A percentile compares a stretch with the other conserved stretches of the same genome.
These are phyloP conservation scores for Nakazawaea anatomiae DNA, from an alignment of 805 yeast species.

Conservation along the genomic window DNA sequence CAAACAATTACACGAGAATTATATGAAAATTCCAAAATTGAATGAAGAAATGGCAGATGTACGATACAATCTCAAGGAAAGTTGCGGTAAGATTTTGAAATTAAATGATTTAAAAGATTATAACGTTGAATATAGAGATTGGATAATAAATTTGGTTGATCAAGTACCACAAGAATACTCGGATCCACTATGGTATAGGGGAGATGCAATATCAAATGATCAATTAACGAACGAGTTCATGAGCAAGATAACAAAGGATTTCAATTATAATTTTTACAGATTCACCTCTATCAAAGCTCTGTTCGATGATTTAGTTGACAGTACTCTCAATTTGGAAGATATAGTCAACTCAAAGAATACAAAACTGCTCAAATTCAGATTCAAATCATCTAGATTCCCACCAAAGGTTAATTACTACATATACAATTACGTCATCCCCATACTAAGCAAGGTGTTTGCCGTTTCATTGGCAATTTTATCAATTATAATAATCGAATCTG, in stretches of 20 bases:
- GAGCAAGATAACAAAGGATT: slow-evolving; percentile 42
- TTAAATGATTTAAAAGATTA: slow-evolving; percentile 41
- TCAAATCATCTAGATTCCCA: slow-evolving; percentile 20
- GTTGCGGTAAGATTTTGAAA: slow-evolving; percentile 51
- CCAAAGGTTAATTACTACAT: slow-evolving; percentile 37
- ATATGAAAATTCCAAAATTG: slow-evolving; percentile 48
- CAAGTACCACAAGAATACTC: slow-evolving; percentile 38
- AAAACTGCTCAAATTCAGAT: slow-evolving; percentile 25
- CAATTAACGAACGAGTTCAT: slow-evolving; percentile 38
- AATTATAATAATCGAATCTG: slow-evolving; percentile 61
- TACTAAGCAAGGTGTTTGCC: slow-evolving; percentile 36
- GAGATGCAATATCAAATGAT: slow-evolving; percentile 18
- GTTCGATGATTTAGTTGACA: slow-evolving; percentile 42
- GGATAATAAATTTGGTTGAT: slow-evolving; percentile 57
- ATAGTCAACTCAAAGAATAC: slow-evolving; percentile 35
- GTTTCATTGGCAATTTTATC: slow-evolving; percentile 38
- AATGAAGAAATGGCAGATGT: slow-evolving; percentile 63
- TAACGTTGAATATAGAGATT: slow-evolving; percentile 44
- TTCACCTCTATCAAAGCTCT: slow-evolving; percentile 51
- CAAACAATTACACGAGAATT: slow-evolving; percentile 17
- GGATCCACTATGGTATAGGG: slow-evolving; percentile 19
- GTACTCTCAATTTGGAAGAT: slow-evolving; percentile 53
- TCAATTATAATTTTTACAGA: slow-evolving; percentile 47
- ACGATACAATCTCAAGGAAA: slow-evolving; percentile 55
- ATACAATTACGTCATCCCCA: slow-evolving; percentile 41